A percentile compares a stretch with the other conserved stretches of the same genome.
These are phyloP conservation scores for Oxalis stricta DNA, from an alignment of 441 rosid genomes.

Conservation along the genomic window DNA sequence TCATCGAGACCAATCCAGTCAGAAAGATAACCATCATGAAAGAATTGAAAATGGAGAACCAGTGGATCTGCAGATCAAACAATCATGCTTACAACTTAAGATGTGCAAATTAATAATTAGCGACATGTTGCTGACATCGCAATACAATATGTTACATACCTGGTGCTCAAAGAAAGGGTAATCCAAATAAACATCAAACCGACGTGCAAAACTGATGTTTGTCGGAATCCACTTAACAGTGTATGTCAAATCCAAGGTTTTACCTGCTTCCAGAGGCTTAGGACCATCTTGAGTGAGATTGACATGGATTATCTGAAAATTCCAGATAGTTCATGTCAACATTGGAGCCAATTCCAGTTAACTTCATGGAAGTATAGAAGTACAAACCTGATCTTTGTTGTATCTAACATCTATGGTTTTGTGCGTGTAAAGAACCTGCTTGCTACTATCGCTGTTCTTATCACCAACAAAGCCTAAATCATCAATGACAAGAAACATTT, in stretches of 20 bases:
- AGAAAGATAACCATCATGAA: constrained; percentile 99
- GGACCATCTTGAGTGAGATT: constrained; percentile 72
- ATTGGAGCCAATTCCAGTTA: constrained; percentile 3
- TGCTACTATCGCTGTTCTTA: constrained; percentile 60
- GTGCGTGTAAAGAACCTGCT: constrained; percentile 74
- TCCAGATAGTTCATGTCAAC: background rate
- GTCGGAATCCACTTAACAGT: constrained; percentile 71
- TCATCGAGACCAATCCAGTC: constrained; percentile 96
- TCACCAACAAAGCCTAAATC: constrained; percentile 80
- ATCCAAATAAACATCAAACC: constrained; percentile 89
- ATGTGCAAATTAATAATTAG: background rate
- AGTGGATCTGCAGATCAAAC: constrained; percentile 64
- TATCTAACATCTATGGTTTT: constrained; percentile 51
- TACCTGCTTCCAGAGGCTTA: constrained; percentile 65
- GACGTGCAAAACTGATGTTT: constrained; percentile 64
- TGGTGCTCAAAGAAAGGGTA: constrained; percentile 97
- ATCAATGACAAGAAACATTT: constrained; percentile 8
- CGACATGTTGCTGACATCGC: background rate
- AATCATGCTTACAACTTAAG: no score
- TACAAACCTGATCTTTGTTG: constrained; percentile 80
- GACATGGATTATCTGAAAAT: constrained; percentile 74
- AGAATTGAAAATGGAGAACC: constrained; percentile 97
- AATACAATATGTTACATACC: constrained; percentile 24
- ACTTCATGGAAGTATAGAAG: constrained; percentile 5
- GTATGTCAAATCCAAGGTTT: constrained; percentile 56